Evolutionary conservation across 2,329 filamentous ascomycete species (phyloP).

Genomic region (Colletotrichum trifolii): DNA sequence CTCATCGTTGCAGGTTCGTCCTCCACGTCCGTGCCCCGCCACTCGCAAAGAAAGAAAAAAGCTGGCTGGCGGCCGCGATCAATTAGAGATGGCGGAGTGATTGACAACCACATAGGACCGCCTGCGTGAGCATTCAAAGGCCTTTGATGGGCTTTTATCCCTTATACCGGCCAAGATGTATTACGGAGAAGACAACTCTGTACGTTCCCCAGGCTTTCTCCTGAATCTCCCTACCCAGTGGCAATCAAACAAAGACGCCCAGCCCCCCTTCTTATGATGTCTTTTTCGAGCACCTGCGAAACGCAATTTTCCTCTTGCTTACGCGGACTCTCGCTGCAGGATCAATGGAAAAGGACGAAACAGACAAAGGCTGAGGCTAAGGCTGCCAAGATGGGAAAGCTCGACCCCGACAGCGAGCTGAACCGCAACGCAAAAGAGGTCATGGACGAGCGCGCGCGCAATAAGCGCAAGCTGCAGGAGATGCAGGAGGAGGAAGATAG

Average conservation of each 20-base stretch:
- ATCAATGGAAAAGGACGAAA: constrained; percentile 96
- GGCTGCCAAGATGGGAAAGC: constrained; percentile 85
- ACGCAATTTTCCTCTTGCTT: background rate
- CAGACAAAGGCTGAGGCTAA: constrained; percentile 91
- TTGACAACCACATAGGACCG: constrained; percentile 37
- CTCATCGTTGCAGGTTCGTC: constrained; percentile 59
- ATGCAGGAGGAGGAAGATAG: constrained; percentile 61
- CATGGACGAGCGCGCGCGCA: constrained; percentile 80
- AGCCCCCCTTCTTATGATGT: background rate
- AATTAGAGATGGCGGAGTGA: constrained; percentile 6
- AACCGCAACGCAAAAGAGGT: constrained; percentile 91
- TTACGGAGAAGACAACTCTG: constrained; percentile 85
- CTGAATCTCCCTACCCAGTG: constrained; percentile 2
- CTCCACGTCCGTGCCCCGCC: constrained; percentile 37
- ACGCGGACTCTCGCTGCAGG: constrained; percentile 59
- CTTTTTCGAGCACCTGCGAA: constrained; percentile 14
- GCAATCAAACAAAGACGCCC: constrained; percentile 1
- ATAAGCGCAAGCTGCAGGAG: constrained; percentile 83
- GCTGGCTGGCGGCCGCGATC: constrained; percentile 19
- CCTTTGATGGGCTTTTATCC: constrained; percentile 88
- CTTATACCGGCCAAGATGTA: constrained; percentile 92
- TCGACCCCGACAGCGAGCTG: constrained; percentile 85
- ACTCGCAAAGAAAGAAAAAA: constrained; percentile 18
- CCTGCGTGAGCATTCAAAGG: constrained; percentile 65
- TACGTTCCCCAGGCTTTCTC: constrained; percentile 60